A percentile compares a stretch with the other conserved stretches of the same genome.
Conservation (phyloP, 2,329 filamentous ascomycete genomes). For the Cryphonectria carpinicola region DNA sequence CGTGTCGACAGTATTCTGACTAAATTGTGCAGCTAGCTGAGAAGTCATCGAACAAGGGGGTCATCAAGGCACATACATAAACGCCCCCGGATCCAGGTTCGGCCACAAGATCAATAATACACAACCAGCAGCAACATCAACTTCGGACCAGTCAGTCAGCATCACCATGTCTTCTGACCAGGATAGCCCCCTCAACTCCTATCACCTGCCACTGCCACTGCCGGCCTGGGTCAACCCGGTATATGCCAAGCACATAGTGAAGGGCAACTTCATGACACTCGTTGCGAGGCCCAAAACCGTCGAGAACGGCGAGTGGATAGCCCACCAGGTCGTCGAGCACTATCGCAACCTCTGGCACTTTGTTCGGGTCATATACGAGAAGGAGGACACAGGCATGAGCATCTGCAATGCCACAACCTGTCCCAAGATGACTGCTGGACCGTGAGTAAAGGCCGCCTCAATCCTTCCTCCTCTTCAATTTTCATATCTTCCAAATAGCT, state of each 20-base stretch:
- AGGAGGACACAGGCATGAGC: constrained; percentile 68
- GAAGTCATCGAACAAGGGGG: not conserved
- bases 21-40: not conserved
- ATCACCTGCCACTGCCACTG: constrained; percentile 43
- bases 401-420: constrained; percentile 80
- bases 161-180: constrained; percentile 35
- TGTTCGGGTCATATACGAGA: constrained; percentile 77
- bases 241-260: constrained; percentile 78
- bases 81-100: not conserved
- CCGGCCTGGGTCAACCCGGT: constrained; percentile 69
- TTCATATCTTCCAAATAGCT: not conserved
- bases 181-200: constrained; percentile 36
- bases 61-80: not conserved
- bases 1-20: not conserved
- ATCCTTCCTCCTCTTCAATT: not conserved
- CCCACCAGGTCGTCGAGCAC: constrained; percentile 86
- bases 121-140: not conserved
- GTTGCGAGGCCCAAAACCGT: constrained; percentile 83
- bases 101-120: not conserved
- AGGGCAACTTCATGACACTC: constrained; percentile 88
- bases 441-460: constrained; percentile 58
- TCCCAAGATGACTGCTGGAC: constrained; percentile 83
- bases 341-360: constrained; percentile 80
- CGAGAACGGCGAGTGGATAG: constrained; percentile 84
- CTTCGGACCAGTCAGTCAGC: not conserved